Evolutionary conservation across 176 grass and related monocot species (phyloP).

Genomic region (barley (Hordeum vulgare)): DNA sequence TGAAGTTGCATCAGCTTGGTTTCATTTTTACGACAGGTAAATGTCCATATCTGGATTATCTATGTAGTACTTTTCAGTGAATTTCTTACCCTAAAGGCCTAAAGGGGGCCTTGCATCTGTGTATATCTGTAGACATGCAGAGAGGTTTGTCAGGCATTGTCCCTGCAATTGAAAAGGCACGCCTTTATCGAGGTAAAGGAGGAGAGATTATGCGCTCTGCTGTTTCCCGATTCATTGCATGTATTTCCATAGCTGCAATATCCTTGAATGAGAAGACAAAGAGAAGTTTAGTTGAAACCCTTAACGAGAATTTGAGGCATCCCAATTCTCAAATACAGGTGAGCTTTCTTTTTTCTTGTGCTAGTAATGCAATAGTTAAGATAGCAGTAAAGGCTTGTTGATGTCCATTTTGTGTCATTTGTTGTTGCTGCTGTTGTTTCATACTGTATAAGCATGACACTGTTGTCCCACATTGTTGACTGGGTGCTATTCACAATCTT

Average conservation of each 20-base stretch:
- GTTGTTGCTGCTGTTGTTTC: not conserved
- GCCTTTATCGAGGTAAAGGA: conserved; percentile 95
- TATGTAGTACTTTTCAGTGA: conserved; percentile 8
- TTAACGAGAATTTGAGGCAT: conserved; percentile 95
- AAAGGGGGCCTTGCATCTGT: not conserved
- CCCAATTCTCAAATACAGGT: conserved; percentile 98
- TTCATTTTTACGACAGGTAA: conserved; percentile 60
- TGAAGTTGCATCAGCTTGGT: conserved; percentile 63
- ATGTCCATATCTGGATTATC: not conserved
- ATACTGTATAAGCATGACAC: not conserved
- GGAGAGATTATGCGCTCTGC: conserved; percentile 92
- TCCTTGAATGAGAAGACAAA: conserved; percentile 86
- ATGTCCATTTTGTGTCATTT: conserved; percentile 10
- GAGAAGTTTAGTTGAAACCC: conserved; percentile 76
- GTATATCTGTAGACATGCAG: conserved; percentile 58
- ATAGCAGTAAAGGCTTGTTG: not conserved
- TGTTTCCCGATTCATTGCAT: conserved; percentile 92
- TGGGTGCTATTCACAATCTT: conserved; percentile 30
- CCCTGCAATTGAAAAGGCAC: conserved; percentile 87
- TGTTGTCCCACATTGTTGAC: conserved; percentile 14
- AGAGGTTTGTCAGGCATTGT: conserved; percentile 76
- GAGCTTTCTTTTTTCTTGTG: conserved; percentile 4
- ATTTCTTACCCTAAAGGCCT: conserved; percentile 6
- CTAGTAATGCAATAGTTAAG: not conserved
- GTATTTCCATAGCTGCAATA: conserved; percentile 69